Evolutionary conservation across 202 grass and related monocot genomes (phyloP), one percentile per base, ranked within the genome.

Genomic region (Brachypodium distachyon): DNA sequence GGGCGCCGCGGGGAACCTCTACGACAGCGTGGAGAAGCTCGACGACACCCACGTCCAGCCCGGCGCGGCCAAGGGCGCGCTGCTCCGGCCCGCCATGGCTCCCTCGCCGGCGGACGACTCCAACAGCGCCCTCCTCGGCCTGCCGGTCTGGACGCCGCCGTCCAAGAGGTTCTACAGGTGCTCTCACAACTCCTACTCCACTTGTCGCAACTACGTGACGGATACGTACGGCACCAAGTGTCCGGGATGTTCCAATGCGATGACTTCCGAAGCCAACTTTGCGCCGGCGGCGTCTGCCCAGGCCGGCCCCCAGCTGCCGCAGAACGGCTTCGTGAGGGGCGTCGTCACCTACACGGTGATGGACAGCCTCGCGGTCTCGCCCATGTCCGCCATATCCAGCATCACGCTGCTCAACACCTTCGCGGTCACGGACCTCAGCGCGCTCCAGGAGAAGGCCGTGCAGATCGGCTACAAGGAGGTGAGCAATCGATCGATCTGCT

Each of bases 321-420:
- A 53, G 47, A 19, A 50, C 47, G 47, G 47, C 18, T 86, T 56
- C 69, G 88, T 87, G 43, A 58, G 73, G 10, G 83, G 83, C 12
- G 19, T 76, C 6, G 39, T 77, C 12, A 81, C 80, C 23, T 90
- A 90, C 65, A 84, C 31, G 22, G 57, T 89, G 4, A 78, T 70
- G 47, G 87, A 89, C 43, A 57, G 77, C 75, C 82, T 89, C 1
- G 43, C 65, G 9, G 49, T 85, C n/a, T 31, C 69, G 14, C 72
- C 82, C 29, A 79, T 82, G 82, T 90, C 87, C 8, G 72, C 62
- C 25, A 48, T 89, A 14, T 85, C 82, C 22, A 81, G 63, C 76
- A 85, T 85, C 36, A 37, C 46, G 22, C 82, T 89, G 17, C 36
- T 89, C 57, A 82, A 74, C 32, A 73, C 76, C 13, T 86, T 73